phyloP scores from a whole-genome alignment of 139 green algal species.

The Chlamydomonas asymmetrica region DNA sequence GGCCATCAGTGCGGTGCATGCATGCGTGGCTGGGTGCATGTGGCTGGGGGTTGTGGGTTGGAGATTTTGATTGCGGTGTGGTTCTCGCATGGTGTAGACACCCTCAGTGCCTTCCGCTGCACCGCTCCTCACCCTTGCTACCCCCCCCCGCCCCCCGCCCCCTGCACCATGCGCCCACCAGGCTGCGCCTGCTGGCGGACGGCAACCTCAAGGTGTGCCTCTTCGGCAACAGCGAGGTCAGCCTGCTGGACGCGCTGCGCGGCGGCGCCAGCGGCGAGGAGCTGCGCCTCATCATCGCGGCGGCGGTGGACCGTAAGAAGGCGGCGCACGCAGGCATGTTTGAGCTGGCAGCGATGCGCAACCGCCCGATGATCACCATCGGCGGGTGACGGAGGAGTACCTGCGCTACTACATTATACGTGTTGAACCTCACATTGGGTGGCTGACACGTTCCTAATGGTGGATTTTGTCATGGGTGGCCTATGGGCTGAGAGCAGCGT shows the following conservation, averaged over 20 bases:
- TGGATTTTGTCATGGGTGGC: too few species aligned
- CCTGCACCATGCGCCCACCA: neutral
- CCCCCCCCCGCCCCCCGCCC: neutral
- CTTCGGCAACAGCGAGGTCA: conserved; percentile 91
- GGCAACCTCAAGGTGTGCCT: conserved; percentile 97
- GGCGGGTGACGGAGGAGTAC: conserved; percentile 90
- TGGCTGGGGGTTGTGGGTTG: neutral
- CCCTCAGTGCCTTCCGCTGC: too few species aligned
- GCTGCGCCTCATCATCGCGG: conserved; percentile 79
- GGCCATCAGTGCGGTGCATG: neutral
- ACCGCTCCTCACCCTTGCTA: too few species aligned
- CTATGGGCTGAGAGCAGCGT: too few species aligned
- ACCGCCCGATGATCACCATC: conserved; percentile 97
- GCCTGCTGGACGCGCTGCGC: conserved; percentile 89
- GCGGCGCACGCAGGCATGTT: conserved; percentile 93
- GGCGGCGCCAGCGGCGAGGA: conserved; percentile 82
- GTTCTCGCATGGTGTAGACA: too few species aligned
- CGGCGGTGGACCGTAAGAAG: conserved; percentile 89
- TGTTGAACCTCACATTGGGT: too few species aligned
- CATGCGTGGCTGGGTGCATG: too few species aligned
- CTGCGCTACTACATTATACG: too few species aligned
- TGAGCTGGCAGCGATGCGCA: conserved; percentile 77
- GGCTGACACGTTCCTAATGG: too few species aligned
- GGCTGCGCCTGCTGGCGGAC: conserved; percentile 93
- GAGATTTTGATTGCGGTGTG: neutral